These are phyloP conservation scores for Taphrina confusa DNA, from an alignment of 1,139 yeast genomes.

Conservation along the genomic window DNA sequence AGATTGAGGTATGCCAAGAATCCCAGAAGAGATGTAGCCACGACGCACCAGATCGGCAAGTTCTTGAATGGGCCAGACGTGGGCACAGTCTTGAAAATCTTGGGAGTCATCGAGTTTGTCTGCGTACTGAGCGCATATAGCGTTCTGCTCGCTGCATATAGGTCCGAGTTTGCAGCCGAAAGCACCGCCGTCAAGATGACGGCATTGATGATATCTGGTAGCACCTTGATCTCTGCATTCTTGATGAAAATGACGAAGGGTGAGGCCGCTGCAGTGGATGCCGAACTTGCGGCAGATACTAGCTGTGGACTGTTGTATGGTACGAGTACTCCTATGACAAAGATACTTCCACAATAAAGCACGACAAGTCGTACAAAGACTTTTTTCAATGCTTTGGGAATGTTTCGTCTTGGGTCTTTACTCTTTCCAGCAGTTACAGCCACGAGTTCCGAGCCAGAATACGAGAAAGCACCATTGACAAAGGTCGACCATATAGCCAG, in stretches of 20 bases:
- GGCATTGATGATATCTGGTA: constrained; percentile 73
- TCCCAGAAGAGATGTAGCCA: constrained; percentile 51
- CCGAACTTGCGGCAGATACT: constrained; percentile 45
- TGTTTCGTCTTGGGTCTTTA: constrained; percentile 73
- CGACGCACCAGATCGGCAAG: constrained; percentile 55
- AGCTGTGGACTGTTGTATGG: constrained; percentile 68
- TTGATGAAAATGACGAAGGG: constrained; percentile 77
- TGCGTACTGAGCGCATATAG: constrained; percentile 60
- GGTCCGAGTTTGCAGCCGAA: constrained; percentile 75
- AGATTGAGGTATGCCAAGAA: constrained; percentile 66
- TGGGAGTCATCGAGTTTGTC: constrained; percentile 59
- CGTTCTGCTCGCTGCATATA: constrained; percentile 63
- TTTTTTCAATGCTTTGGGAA: constrained; percentile 81
- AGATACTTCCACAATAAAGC: constrained; percentile 75
- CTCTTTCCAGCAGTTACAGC: constrained; percentile 92
- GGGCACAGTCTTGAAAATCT: constrained; percentile 57
- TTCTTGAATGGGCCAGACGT: constrained; percentile 54
- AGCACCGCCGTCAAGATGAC: constrained; percentile 68
- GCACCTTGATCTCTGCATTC: constrained; percentile 66
- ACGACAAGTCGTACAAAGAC: constrained; percentile 77
- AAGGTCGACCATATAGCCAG: constrained; percentile 69
- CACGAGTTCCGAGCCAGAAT: constrained; percentile 79
- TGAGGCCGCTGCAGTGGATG: constrained; percentile 55
- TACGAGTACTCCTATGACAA: constrained; percentile 63
- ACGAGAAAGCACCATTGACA: constrained; percentile 64